Evolutionary conservation across 192 early-diverging fungal species (phyloP), one percentile per base, ranked within the genome.

Genomic region (Haplosporangium gracile): DNA sequence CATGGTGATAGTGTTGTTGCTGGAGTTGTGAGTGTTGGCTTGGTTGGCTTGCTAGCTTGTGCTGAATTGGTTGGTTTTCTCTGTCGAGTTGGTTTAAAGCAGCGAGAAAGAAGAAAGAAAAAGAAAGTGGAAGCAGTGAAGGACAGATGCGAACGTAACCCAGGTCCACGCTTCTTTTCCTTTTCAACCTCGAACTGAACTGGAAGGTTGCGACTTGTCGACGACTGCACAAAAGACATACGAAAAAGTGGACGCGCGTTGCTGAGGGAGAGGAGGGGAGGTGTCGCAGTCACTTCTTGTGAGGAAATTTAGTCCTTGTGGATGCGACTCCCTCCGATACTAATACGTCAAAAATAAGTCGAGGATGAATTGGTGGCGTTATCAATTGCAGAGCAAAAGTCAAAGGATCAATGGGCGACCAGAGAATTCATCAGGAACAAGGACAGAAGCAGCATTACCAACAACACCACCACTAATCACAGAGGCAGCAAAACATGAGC

Each of bases 191-290:
- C 26, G 29, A 65, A 24, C 60, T 11, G 24, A 11, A 32, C n/a
- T 1, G n/a, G 69, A 24, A 24, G 42, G n/a, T n/a, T 39, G 40
- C n/a, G 40, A 49, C 36, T 2, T 36, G 36, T 36, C 29, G 47
- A 49, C 16, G 51, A 57, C 53, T 65, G 60, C 42, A 63, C 39
- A 75, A 36, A 32, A 34, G 74, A 38, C 57, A 42, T 65, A 76
- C 75, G 75, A 76, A 76, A 75, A 60, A 76, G 51, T 76, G 75
- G 60, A 76, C 75, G 75, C 75, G 75, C 75, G 75, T 76, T 65
- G 74, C 73, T n/a, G 55, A 22, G 13, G 20, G 34, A 32, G 29
- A 51, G 24, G 18, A 18, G 18, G 4, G 49, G 49, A 15, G 8
- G 29, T 65, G 60, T 65, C 60, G 60, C 60, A 65, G 60, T 65